Base-by-base conservation (phyloP, 306 rosid species). In the Medicago lupulina region DNA sequence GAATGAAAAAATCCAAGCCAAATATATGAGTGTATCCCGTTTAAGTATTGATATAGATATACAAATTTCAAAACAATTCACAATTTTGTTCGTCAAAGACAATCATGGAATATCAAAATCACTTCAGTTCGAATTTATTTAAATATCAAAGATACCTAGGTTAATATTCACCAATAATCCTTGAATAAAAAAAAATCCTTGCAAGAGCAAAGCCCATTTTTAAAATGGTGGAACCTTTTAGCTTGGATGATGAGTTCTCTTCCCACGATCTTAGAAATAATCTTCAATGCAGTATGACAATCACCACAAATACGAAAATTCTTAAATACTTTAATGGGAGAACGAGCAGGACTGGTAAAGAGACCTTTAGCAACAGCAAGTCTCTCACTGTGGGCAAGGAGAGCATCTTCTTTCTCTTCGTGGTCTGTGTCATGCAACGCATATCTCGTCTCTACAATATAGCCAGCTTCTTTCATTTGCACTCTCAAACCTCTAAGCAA, bases 391-490 rank as follows among this genome's bases (percentile, higher is more conserved):
- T 34, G 38, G 38, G 38, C 38, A 34, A 34, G 1, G 38, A 34
- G 38, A 34, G 0, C 6, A 44, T 92, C 97, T 74, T 89, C 88
- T 80, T 92, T 92, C 80, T 90, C 74, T 80, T 92, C 97, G 69
- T 84, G 90, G 79, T 92, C 97, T 51, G 89, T 85, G 81, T 92
- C 97, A 85, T 92, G 97, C 61, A 92, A 80, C 71, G 89, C 95
- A 79, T 86, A 89, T 82, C 89, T 85, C 11, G 91, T 88, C 81
- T 88, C 95, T 31, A 93, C 87, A 69, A 86, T 83, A 78, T 89
- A 92, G 77, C 97, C 97, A 81, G 85, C 84, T 88, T 89, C 97
- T 85, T 87, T 89, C 97, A 91, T 91, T 76, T 85, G 93, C 71
- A 80, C 84, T 83, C 79, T 89, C 86, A 91, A 8, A 71, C 89